Evolutionary conservation across 768 basidiomycete genomes (phyloP).

Genomic region (Collybiopsis confluens): DNA sequence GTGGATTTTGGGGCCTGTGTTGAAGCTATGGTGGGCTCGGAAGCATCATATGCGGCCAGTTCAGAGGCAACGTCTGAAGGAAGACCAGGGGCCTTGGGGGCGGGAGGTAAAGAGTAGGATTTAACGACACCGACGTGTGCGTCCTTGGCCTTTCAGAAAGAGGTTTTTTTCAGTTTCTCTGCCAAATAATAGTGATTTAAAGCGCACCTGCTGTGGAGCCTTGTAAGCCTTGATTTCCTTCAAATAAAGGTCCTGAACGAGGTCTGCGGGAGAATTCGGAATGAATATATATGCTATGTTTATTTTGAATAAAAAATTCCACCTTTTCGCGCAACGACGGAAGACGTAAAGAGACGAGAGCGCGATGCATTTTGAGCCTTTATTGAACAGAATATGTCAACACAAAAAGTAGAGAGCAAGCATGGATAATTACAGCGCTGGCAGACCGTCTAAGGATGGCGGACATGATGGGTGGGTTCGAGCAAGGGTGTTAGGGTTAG

Average conservation of each 20-base stretch:
- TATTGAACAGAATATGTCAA: slow-evolving; percentile 5
- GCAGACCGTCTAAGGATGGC: slow-evolving; percentile 60
- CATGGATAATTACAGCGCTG: slow-evolving; percentile 34
- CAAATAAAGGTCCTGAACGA: slow-evolving; percentile 90
- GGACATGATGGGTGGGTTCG: slow-evolving; percentile 57
- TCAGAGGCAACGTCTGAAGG: slow-evolving; percentile 86
- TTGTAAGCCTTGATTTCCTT: slow-evolving; percentile 90
- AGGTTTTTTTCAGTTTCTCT: too few species aligned
- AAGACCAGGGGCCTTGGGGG: slow-evolving; percentile 71
- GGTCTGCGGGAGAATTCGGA: slow-evolving; percentile 60
- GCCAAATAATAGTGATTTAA: not conserved
- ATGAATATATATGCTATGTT: slow-evolving; percentile 14
- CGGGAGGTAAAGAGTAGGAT: slow-evolving; percentile 66
- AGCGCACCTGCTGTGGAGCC: slow-evolving; percentile 65
- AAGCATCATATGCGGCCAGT: slow-evolving; percentile 78
- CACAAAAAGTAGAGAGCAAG: not conserved
- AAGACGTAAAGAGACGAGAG: slow-evolving; percentile 55
- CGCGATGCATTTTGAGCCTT: slow-evolving; percentile 54
- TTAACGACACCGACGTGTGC: slow-evolving; percentile 89
- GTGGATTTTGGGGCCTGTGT: slow-evolving; percentile 26
- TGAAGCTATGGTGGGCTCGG: slow-evolving; percentile 60
- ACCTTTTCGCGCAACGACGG: slow-evolving; percentile 64
- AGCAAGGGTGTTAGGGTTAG: slow-evolving; percentile 19
- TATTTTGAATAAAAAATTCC: slow-evolving; percentile 18
- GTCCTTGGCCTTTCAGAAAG: slow-evolving; percentile 93